phyloP scores from a whole-genome alignment of 2,329 filamentous ascomycete genomes.

The Colletotrichum sp. region DNA sequence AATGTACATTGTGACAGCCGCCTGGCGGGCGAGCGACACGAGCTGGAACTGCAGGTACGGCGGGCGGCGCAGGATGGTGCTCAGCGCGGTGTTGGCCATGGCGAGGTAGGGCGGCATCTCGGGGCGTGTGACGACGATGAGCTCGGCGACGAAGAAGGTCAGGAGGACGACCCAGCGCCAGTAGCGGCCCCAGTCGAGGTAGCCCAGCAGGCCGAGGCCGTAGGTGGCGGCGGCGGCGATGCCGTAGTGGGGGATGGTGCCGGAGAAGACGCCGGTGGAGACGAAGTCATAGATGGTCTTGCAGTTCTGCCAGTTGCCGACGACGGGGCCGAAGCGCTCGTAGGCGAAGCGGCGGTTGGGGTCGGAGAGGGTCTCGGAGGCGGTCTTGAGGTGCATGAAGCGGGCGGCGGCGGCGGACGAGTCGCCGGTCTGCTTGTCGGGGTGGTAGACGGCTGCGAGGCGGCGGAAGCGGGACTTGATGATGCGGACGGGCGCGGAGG shows the following conservation, averaged over 20 bases:
- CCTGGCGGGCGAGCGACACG: constrained; percentile 75
- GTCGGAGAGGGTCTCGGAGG: constrained; percentile 82
- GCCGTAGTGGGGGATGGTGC: constrained; percentile 65
- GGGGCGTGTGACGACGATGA: constrained; percentile 60
- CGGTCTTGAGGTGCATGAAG: constrained; percentile 85
- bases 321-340: constrained; percentile 81
- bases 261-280: constrained; percentile 64
- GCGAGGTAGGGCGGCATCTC: constrained; percentile 48
- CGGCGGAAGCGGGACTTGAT: constrained; percentile 87
- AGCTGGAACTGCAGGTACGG: constrained; percentile 87
- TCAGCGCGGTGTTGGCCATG: constrained; percentile 50
- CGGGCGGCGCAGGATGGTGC: constrained; percentile 47
- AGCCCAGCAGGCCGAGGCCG: constrained; percentile 67
- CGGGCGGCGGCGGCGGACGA: constrained; percentile 44
- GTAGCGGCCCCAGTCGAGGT: constrained; percentile 70
- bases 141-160: constrained; percentile 60
- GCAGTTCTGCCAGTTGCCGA: constrained; percentile 70
- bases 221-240: constrained; percentile 63
- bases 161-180: constrained; percentile 67
- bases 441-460: constrained; percentile 75
- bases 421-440: constrained; percentile 72
- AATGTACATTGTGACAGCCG: constrained; percentile 80
- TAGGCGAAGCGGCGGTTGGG: constrained; percentile 83
- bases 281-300: constrained; percentile 76
- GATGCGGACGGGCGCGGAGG: constrained; percentile 65